Evolutionary conservation across 2,329 filamentous ascomycete species (phyloP).

Genomic region (Aurifilum marmelostoma): DNA sequence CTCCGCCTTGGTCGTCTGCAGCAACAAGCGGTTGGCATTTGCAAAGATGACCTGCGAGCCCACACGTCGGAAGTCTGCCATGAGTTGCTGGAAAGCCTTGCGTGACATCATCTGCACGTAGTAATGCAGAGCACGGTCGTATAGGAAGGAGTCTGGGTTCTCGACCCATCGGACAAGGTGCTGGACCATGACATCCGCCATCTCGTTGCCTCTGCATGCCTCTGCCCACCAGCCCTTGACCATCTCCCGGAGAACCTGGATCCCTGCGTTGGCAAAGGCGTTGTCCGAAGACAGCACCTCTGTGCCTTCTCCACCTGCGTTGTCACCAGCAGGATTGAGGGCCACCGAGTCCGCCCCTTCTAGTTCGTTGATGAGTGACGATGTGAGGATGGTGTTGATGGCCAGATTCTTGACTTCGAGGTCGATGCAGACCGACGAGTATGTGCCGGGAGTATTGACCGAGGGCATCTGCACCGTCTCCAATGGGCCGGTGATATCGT

Average conservation of each 20-base stretch:
- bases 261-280: constrained; percentile 89
- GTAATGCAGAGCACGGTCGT: constrained; percentile 91
- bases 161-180: constrained; percentile 98
- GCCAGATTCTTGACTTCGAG: constrained; percentile 90
- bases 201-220: constrained; percentile 83
- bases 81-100: constrained; percentile 95
- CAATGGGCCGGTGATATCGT: constrained; percentile 81
- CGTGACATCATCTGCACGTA: constrained; percentile 99
- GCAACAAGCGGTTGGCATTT: constrained; percentile 81
- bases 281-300: constrained; percentile 82
- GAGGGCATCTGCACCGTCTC: constrained; percentile 91
- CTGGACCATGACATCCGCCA: constrained; percentile 97
- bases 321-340: constrained; percentile 76
- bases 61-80: constrained; percentile 94
- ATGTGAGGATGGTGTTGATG: constrained; percentile 97
- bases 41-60: constrained; percentile 97
- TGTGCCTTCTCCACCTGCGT: constrained; percentile 62
- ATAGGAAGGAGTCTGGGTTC: constrained; percentile 89
- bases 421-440: constrained; percentile 95
- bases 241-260: constrained; percentile 93
- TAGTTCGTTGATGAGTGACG: constrained; percentile 93
- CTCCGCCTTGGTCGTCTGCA: constrained; percentile 96
- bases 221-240: constrained; percentile 98
- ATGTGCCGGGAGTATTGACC: constrained; percentile 91
- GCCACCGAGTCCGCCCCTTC: constrained; percentile 87